These are phyloP conservation scores for Sporothrix euskadiensis DNA, from an alignment of 2,329 filamentous ascomycete species.

Conservation along the genomic window DNA sequence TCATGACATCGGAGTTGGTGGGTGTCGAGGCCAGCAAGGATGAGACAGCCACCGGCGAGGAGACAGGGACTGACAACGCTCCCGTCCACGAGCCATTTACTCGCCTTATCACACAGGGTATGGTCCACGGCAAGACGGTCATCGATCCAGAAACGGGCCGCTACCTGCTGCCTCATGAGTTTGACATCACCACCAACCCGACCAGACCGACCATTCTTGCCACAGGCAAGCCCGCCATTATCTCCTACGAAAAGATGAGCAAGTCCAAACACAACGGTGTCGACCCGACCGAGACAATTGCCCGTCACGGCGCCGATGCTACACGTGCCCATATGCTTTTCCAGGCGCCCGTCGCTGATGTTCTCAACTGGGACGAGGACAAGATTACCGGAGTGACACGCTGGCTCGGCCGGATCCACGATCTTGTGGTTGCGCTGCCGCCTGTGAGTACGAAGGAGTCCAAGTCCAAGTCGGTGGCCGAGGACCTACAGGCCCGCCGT, in stretches of 20 bases:
- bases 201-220: slow-evolving; percentile 61
- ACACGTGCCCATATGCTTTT: slow-evolving; percentile 86
- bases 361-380: slow-evolving; percentile 83
- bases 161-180: slow-evolving; percentile 74
- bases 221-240: slow-evolving; percentile 58
- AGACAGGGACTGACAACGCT: slow-evolving; percentile 1
- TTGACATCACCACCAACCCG: slow-evolving; percentile 62
- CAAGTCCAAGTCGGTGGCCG: slow-evolving; percentile 23
- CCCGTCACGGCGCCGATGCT: slow-evolving; percentile 76
- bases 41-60: slow-evolving; percentile 33
- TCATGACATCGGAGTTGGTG: slow-evolving; percentile 56
- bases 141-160: slow-evolving; percentile 71
- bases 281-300: slow-evolving; percentile 72
- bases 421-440: slow-evolving; percentile 49
- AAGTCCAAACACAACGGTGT: slow-evolving; percentile 94
- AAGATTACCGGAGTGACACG: slow-evolving; percentile 80
- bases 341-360: slow-evolving; percentile 78
- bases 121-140: slow-evolving; percentile 88
- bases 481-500: slow-evolving; percentile 19
- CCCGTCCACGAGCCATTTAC: slow-evolving; percentile 73
- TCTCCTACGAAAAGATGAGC: slow-evolving; percentile 88
- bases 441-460: too few relatives aligned
- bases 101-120: slow-evolving; percentile 81
- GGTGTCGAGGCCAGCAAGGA: not conserved
- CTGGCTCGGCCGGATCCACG: slow-evolving; percentile 71